Evolutionary conservation across 805 yeast genomes (phyloP).

Genomic region (Pichia sporocuriosa): DNA sequence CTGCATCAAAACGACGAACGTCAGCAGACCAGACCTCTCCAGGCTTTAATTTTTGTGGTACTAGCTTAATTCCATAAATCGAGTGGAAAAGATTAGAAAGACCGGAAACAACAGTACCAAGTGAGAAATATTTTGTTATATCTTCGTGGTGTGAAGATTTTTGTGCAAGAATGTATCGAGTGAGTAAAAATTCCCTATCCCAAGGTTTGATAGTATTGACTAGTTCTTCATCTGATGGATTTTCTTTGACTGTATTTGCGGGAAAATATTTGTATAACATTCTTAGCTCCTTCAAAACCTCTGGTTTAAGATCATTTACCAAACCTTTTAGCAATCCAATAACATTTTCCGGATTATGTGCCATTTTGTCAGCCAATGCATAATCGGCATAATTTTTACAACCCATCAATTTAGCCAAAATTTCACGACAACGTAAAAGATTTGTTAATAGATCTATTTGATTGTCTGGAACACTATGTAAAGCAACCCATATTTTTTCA

Average conservation of each 20-base stretch:
- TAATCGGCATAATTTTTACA: conserved; percentile 66
- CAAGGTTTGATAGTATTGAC: conserved; percentile 60
- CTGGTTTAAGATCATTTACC: conserved; percentile 42
- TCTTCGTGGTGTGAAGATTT: conserved; percentile 33
- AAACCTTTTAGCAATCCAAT: conserved; percentile 57
- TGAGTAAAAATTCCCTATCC: conserved; percentile 71
- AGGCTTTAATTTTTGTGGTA: conserved; percentile 50
- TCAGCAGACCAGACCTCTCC: conserved; percentile 90
- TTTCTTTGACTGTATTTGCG: conserved; percentile 12
- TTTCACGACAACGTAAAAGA: conserved; percentile 58
- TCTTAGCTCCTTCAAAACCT: conserved; percentile 54
- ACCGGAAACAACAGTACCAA: conserved; percentile 83
- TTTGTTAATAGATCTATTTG: conserved; percentile 57
- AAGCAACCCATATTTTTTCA: conserved; percentile 62
- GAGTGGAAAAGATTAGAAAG: conserved; percentile 60
- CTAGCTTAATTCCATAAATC: conserved; percentile 71
- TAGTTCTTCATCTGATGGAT: conserved; percentile 33
- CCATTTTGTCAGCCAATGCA: conserved; percentile 86
- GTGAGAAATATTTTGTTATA: conserved; percentile 67
- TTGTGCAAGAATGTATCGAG: conserved; percentile 26
- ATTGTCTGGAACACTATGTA: conserved; percentile 55
- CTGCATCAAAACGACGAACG: conserved; percentile 75
- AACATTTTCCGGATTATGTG: conserved; percentile 72
- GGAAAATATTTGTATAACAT: conserved; percentile 31
- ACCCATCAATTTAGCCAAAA: conserved; percentile 69